Conservation (phyloP, 495 filamentous ascomycete species). For the Chaetomium fimeti region DNA sequence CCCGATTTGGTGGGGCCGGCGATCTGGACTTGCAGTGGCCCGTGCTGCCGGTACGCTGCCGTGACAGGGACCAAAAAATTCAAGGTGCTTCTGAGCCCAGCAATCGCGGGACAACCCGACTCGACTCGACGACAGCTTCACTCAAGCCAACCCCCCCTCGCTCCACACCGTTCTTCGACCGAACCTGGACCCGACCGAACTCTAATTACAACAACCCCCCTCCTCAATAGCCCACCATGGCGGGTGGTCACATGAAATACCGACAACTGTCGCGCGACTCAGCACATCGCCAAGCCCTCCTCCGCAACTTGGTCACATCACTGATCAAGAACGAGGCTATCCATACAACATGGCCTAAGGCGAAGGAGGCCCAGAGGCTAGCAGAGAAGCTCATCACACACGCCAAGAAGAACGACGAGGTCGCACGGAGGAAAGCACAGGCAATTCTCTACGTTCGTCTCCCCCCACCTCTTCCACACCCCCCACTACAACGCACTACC, state of each 20-base stretch:
- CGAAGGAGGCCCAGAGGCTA: constrained; percentile 90
- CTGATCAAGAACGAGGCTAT: constrained; percentile 90
- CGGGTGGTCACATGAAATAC: constrained; percentile 79
- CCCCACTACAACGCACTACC: too few relatives aligned
- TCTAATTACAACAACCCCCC: neutral
- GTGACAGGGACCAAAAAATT: constrained; percentile 14
- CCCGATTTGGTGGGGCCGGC: neutral
- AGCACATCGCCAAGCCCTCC: constrained; percentile 84
- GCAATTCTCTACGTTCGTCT: constrained; percentile 77
- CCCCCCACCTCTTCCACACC: neutral
- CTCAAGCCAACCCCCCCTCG: neutral
- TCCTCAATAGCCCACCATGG: constrained; percentile 55
- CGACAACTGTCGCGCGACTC: constrained; percentile 80
- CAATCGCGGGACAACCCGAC: neutral
- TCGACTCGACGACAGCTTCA: neutral
- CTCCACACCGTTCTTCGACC: neutral
- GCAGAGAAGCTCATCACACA: constrained; percentile 93
- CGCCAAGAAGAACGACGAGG: constrained; percentile 85
- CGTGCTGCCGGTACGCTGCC: constrained; percentile 10
- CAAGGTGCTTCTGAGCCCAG: constrained; percentile 3
- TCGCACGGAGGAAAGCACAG: constrained; percentile 62
- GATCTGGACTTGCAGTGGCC: constrained; percentile 10
- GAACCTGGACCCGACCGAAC: neutral
- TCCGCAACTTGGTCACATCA: constrained; percentile 95
- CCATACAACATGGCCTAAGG: constrained; percentile 91